Evolutionary conservation across 2,329 filamentous ascomycete genomes (phyloP).

Genomic region (Cladophialophora chaetospira): DNA sequence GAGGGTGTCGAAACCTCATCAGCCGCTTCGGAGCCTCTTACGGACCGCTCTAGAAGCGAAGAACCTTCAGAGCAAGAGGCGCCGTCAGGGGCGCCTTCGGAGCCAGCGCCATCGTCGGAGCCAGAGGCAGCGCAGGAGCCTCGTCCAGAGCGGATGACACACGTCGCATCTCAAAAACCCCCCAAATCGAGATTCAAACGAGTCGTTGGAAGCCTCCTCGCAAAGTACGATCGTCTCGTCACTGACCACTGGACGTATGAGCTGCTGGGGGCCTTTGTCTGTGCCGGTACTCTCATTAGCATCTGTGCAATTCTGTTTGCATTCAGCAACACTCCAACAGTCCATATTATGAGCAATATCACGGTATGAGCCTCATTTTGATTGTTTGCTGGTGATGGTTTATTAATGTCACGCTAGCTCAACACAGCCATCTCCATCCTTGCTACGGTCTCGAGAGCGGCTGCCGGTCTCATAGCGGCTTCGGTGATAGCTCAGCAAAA

Average conservation of each 20-base stretch:
- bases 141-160: background rate
- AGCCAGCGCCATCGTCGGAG: no score
- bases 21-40: no score
- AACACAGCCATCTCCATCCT: background rate
- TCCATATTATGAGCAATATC: background rate
- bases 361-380: background rate
- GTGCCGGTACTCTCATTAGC: background rate
- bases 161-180: background rate
- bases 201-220: background rate
- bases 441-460: background rate
- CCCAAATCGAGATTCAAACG: background rate
- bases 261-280: background rate
- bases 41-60: no score
- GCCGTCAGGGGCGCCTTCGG: no score
- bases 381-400: background rate
- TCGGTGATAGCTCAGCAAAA: background rate
- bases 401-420: background rate
- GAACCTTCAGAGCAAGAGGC: no score
- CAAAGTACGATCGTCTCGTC: background rate
- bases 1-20: no score
- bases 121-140: no score
- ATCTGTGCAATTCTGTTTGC: background rate
- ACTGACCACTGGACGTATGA: background rate
- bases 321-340: background rate
- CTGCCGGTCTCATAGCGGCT: background rate